Evolutionary conservation across 2,329 filamentous ascomycete genomes (phyloP).

Genomic region (Trichoderma guizhouense): DNA sequence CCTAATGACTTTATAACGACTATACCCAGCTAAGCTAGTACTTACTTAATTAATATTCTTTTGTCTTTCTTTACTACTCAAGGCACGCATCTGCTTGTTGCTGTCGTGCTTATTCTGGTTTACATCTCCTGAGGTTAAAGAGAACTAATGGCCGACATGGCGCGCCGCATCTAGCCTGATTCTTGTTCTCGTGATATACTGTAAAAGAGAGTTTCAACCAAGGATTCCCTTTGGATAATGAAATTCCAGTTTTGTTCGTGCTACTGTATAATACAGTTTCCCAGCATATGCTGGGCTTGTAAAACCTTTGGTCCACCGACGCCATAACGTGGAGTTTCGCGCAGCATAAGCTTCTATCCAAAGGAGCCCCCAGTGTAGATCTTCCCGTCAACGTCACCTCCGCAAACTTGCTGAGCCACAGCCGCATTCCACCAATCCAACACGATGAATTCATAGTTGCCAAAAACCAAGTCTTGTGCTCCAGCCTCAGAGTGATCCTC

Average conservation of each 20-base stretch:
- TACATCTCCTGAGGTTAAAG: not conserved
- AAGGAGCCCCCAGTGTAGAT: not conserved
- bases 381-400: not conserved
- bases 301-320: not conserved
- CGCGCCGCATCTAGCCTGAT: not conserved
- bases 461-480: not conserved
- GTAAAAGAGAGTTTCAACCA: not conserved
- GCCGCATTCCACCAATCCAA: not conserved
- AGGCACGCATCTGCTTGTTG: not conserved
- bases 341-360: not conserved
- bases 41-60: not conserved
- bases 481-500: not conserved
- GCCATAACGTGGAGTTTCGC: not conserved
- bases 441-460: not conserved
- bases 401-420: not conserved
- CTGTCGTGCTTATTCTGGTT: not conserved
- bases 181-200: not conserved
- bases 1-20: slow-evolving; percentile 1
- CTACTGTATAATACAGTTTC: too few species aligned
- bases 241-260: not conserved
- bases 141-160: not conserved
- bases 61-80: not conserved
- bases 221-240: not conserved
- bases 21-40: slow-evolving; percentile 13
- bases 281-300: not conserved